phyloP scores from a whole-genome alignment of 2,329 filamentous ascomycete species.

The Aureobasidium mangrovei region DNA sequence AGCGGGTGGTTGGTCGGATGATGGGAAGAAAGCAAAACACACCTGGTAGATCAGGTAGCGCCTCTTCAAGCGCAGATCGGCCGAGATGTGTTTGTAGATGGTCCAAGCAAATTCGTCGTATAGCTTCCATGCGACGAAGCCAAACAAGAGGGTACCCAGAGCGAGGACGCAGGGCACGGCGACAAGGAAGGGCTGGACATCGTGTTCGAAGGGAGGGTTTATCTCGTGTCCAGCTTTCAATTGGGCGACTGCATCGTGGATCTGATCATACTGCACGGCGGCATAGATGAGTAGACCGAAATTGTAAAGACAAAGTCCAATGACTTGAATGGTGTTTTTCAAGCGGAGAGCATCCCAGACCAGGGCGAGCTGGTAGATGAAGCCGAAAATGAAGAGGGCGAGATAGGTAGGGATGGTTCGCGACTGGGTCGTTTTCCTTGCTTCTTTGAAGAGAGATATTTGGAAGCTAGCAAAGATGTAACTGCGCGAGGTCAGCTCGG shows the following conservation, averaged over 20 bases:
- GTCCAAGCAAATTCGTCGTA: conserved; percentile 99
- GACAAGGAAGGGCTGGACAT: conserved; percentile 67
- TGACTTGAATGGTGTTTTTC: conserved; percentile 98
- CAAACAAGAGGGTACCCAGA: conserved; percentile 62
- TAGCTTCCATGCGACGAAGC: conserved; percentile 80
- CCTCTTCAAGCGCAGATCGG: conserved; percentile 92
- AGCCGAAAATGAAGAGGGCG: conserved; percentile 94
- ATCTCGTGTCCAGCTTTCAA: conserved; percentile 34
- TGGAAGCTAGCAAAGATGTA: conserved; percentile 90
- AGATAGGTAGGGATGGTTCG: conserved; percentile 86
- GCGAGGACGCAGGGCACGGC: conserved; percentile 80
- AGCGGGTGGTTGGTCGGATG: conserved; percentile 13
- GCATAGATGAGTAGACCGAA: conserved; percentile 86
- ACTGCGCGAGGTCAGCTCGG: conserved; percentile 37
- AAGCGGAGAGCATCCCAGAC: conserved; percentile 88
- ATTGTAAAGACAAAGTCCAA: conserved; percentile 90
- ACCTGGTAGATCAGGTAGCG: conserved; percentile 96
- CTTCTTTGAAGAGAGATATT: conserved; percentile 40
- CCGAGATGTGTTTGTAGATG: conserved; percentile 98
- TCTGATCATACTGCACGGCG: conserved; percentile 86
- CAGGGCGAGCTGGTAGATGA: conserved; percentile 80
- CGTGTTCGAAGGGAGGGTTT: conserved; percentile 47
- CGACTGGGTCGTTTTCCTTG: conserved; percentile 32
- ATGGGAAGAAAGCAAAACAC: conserved; percentile 23
- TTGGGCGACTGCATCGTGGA: conserved; percentile 58